Percentiles rank a stretch among this genome's conserved stretches.
Conservation (phyloP, 1,284 basidiomycete species). For the Coniferiporia weirii region DNA sequence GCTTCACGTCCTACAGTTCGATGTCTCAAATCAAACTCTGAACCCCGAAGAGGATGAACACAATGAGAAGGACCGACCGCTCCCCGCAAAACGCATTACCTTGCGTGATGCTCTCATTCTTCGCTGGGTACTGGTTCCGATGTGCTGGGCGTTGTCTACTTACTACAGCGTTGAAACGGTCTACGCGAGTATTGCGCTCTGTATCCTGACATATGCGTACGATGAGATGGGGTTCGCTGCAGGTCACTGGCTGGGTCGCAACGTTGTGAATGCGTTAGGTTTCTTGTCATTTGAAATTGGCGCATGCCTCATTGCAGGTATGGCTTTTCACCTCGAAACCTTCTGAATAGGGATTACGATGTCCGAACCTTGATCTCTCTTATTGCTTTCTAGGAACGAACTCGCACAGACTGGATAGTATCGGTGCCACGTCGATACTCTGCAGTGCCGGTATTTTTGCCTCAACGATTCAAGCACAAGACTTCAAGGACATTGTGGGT, state of each 20-base stretch:
- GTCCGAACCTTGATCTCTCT: conserved; percentile 29
- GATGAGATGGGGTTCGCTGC: conserved; percentile 25
- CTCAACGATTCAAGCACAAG: conserved; percentile 37
- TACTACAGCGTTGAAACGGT: conserved; percentile 23
- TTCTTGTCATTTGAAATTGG: conserved; percentile 35
- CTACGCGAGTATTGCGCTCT: conserved; percentile 22
- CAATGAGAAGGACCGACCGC: conserved; percentile 42
- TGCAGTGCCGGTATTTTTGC: conserved; percentile 29
- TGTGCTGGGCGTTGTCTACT: conserved; percentile 26
- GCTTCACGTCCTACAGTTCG: conserved; percentile 38
- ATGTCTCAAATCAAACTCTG: conserved; percentile 40
- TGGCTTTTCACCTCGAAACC: not conserved
- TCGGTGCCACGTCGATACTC: conserved; percentile 22
- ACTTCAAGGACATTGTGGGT: conserved; percentile 38
- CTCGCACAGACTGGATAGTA: conserved; percentile 23
- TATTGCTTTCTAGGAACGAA: conserved; percentile 22
- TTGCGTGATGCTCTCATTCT: conserved; percentile 28
- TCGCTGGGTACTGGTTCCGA: conserved; percentile 30
- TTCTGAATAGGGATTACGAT: not conserved
- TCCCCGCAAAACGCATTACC: conserved; percentile 38
- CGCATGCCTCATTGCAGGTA: conserved; percentile 30
- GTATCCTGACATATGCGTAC: conserved; percentile 24
- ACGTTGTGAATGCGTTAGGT: conserved; percentile 33
- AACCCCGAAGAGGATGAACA: conserved; percentile 34
- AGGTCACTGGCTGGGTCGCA: conserved; percentile 33